A percentile compares a stretch with the other conserved stretches of the same genome.
These are phyloP conservation scores for Glycine tomentella DNA, from an alignment of 306 rosid species.

Conservation along the genomic window DNA sequence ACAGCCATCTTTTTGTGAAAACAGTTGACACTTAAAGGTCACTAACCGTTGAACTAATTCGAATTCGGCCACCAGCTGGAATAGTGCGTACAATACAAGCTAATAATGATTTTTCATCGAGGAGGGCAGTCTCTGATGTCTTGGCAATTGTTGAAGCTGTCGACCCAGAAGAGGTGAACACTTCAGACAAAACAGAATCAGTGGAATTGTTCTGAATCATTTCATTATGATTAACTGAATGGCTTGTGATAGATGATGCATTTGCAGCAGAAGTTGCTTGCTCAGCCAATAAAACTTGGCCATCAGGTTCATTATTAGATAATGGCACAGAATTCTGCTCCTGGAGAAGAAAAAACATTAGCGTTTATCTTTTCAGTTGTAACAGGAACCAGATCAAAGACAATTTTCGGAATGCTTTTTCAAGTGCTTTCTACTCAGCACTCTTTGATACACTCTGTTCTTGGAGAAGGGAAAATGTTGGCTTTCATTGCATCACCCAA, in stretches of 20 bases:
- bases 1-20: conserved; percentile 9
- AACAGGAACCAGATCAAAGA: conserved; percentile 24
- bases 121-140: conserved; percentile 62
- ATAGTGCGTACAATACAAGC: conserved; percentile 94
- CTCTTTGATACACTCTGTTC: conserved; percentile 47
- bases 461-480: conserved; percentile 39
- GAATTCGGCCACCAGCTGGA: conserved; percentile 93
- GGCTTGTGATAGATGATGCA: conserved; percentile 55
- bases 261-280: conserved; percentile 62
- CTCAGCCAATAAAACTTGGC: conserved; percentile 59
- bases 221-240: conserved; percentile 61
- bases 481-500: conserved; percentile 14
- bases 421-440: neutral
- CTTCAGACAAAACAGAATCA: conserved; percentile 61
- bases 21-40: conserved; percentile 32
- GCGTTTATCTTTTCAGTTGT: conserved; percentile 15
- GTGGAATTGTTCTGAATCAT: conserved; percentile 49
- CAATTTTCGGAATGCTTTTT: neutral
- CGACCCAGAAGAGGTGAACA: conserved; percentile 62
- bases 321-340: conserved; percentile 58
- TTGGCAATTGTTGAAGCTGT: conserved; percentile 52
- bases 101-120: conserved; percentile 88
- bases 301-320: conserved; percentile 58
- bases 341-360: conserved; percentile 46
- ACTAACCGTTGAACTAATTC: conserved; percentile 87